phyloP scores from a whole-genome alignment of 2,329 filamentous ascomycete species.

The Alternaria arbusti region DNA sequence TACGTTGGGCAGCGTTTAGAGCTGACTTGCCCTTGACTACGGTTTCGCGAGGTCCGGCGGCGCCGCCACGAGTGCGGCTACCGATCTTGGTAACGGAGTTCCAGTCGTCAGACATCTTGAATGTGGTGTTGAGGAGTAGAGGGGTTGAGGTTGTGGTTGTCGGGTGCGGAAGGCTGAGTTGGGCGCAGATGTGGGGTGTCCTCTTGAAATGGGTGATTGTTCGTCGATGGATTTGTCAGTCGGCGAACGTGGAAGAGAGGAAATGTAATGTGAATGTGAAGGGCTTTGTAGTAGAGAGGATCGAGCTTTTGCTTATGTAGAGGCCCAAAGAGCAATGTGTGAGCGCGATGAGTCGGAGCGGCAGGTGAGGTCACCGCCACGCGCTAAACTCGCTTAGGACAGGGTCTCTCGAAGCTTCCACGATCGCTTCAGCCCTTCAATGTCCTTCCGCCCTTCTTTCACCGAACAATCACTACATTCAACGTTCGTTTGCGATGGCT shows the following conservation, averaged over 20 bases:
- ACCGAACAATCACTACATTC: neutral
- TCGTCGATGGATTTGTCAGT: conserved; percentile 12
- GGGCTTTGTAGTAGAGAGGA: conserved; percentile 1
- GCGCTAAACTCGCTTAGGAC: conserved; percentile 21
- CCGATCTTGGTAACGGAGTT: conserved; percentile 91
- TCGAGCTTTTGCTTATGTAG: conserved; percentile 19
- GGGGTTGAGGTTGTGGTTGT: conserved; percentile 7
- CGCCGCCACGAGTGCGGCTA: conserved; percentile 76
- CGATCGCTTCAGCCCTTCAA: conserved; percentile 12
- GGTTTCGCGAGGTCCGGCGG: conserved; percentile 75
- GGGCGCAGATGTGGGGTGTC: conserved; percentile 17
- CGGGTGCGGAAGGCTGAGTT: conserved; percentile 12
- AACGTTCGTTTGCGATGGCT: conserved; percentile 2
- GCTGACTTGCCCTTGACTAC: conserved; percentile 84
- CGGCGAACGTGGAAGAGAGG: neutral
- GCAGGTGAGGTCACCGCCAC: conserved; percentile 29
- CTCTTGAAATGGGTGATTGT: conserved; percentile 14
- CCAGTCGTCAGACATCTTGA: conserved; percentile 79
- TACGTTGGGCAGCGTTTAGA: conserved; percentile 87
- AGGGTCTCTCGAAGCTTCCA: conserved; percentile 28
- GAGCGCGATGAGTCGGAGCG: conserved; percentile 26
- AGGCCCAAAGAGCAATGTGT: conserved; percentile 14
- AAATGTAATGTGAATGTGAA: conserved; percentile 5
- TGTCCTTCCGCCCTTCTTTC: conserved; percentile 17
- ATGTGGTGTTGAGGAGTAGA: conserved; percentile 5